A percentile compares a stretch with the other conserved stretches of the same genome.
These are phyloP conservation scores for Elongisporangium prolatum DNA, from an alignment of 352 stramenopile genomes.

Conservation along the genomic window DNA sequence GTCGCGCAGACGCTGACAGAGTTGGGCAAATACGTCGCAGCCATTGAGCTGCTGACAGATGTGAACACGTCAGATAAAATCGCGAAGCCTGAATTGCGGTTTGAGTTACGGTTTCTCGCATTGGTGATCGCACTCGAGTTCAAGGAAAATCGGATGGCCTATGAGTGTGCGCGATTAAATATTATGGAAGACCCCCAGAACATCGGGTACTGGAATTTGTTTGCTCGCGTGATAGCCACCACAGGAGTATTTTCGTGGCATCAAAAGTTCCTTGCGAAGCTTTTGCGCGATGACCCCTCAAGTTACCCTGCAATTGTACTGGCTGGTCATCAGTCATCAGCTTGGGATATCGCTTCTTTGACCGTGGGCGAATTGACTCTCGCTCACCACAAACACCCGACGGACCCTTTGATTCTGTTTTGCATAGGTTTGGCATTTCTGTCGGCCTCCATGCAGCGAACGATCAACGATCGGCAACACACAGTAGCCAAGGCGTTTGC, in stretches of 20 bases:
- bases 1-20: slow-evolving; percentile 76
- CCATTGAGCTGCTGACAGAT: slow-evolving; percentile 81
- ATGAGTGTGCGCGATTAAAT: slow-evolving; percentile 83
- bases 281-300: slow-evolving; percentile 68
- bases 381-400: slow-evolving; percentile 71
- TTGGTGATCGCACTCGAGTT: slow-evolving; percentile 83
- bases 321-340: slow-evolving; percentile 76
- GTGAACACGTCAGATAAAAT: slow-evolving; percentile 87
- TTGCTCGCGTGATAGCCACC: slow-evolving; percentile 77
- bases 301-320: slow-evolving; percentile 80
- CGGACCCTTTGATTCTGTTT: slow-evolving; percentile 73
- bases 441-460: slow-evolving; percentile 81
- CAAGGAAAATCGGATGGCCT: slow-evolving; percentile 84
- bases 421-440: slow-evolving; percentile 84
- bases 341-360: slow-evolving; percentile 82
- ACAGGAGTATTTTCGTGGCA: slow-evolving; percentile 86
- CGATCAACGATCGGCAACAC: slow-evolving; percentile 81
- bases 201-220: slow-evolving; percentile 83
- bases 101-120: slow-evolving; percentile 77
- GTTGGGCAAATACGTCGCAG: slow-evolving; percentile 74
- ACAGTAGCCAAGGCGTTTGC: slow-evolving; percentile 84
- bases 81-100: slow-evolving; percentile 55
- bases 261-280: slow-evolving; percentile 83
- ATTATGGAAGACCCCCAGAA: slow-evolving; percentile 83
- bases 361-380: slow-evolving; percentile 82